Percentiles rank a stretch among this genome's conserved stretches.
Conservation (phyloP, 345 rosid species). For the Aquilaria malaccensis region DNA sequence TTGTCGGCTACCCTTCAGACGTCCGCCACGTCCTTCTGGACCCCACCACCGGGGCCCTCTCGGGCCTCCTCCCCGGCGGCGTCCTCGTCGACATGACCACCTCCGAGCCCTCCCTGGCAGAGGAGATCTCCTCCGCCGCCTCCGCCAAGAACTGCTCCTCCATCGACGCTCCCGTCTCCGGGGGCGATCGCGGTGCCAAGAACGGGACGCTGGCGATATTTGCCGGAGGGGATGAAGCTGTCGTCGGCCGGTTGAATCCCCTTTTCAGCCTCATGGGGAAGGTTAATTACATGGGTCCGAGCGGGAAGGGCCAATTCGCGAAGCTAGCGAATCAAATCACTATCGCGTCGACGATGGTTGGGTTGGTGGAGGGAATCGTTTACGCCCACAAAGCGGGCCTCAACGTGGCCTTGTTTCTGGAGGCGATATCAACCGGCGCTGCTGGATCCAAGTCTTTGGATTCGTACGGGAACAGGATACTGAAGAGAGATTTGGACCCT, state of each 20-base stretch:
- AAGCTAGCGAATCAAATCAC: slow-evolving; percentile 75
- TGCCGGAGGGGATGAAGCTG: slow-evolving; percentile 58
- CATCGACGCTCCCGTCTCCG: slow-evolving; percentile 75
- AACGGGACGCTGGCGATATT: slow-evolving; percentile 66
- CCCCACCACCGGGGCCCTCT: slow-evolving; percentile 59
- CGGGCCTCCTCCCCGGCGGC: slow-evolving; percentile 67
- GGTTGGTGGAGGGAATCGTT: slow-evolving; percentile 71
- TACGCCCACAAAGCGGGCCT: slow-evolving; percentile 78
- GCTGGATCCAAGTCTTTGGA: slow-evolving; percentile 77
- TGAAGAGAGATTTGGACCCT: slow-evolving; percentile 76
- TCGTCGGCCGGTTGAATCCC: slow-evolving; percentile 42
- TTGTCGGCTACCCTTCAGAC: slow-evolving; percentile 91
- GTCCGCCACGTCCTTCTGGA: slow-evolving; percentile 79
- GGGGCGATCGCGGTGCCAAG: slow-evolving; percentile 73
- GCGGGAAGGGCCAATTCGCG: slow-evolving; percentile 82
- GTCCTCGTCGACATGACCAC: slow-evolving; percentile 95
- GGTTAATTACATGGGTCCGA: slow-evolving; percentile 69
- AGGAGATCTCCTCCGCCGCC: slow-evolving; percentile 58
- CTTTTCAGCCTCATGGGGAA: slow-evolving; percentile 60
- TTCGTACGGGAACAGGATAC: slow-evolving; percentile 50
- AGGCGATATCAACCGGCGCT: slow-evolving; percentile 60
- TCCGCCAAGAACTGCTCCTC: slow-evolving; percentile 44
- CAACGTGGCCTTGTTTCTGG: slow-evolving; percentile 48
- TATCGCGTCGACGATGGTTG: slow-evolving; percentile 80
- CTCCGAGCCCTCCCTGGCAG: slow-evolving; percentile 86